Percentiles rank a stretch among this genome's conserved stretches.
Conservation (phyloP, 2,329 filamentous ascomycete species). For the Trichophyton verrucosum region DNA sequence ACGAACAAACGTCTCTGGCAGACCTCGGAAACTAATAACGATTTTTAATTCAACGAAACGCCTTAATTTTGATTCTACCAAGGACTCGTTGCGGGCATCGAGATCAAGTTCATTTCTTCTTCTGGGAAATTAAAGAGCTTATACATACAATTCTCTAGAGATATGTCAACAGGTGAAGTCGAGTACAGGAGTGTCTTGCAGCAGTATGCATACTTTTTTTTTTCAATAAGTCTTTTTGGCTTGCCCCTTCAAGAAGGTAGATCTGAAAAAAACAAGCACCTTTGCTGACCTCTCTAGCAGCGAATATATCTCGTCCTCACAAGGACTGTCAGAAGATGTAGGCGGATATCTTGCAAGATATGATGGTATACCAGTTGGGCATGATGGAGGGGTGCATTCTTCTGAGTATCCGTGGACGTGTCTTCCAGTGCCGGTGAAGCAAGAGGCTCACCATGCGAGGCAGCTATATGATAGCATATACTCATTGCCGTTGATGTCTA, state of each 20-base stretch:
- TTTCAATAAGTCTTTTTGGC: neutral
- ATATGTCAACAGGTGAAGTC: neutral
- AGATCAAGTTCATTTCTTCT: neutral
- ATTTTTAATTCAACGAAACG: neutral
- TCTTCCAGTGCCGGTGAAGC: neutral
- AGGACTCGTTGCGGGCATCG: neutral
- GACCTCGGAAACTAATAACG: neutral
- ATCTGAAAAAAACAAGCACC: too few species aligned
- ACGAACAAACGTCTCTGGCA: neutral
- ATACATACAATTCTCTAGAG: neutral
- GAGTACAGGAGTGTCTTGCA: neutral
- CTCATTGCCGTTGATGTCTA: conserved; percentile 6
- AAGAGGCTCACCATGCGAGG: neutral
- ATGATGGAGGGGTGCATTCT: neutral
- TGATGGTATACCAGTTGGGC: neutral
- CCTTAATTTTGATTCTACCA: neutral
- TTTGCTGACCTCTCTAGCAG: neutral
- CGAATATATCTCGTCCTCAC: neutral
- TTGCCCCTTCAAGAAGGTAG: neutral
- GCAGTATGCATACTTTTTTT: neutral
- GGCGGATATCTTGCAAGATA: neutral
- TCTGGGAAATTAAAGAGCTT: neutral
- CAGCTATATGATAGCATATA: conserved; percentile 9
- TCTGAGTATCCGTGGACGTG: neutral
- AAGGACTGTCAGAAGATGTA: neutral